phyloP scores from a whole-genome alignment of 768 basidiomycete species.

The Russula griseocarnosa region DNA sequence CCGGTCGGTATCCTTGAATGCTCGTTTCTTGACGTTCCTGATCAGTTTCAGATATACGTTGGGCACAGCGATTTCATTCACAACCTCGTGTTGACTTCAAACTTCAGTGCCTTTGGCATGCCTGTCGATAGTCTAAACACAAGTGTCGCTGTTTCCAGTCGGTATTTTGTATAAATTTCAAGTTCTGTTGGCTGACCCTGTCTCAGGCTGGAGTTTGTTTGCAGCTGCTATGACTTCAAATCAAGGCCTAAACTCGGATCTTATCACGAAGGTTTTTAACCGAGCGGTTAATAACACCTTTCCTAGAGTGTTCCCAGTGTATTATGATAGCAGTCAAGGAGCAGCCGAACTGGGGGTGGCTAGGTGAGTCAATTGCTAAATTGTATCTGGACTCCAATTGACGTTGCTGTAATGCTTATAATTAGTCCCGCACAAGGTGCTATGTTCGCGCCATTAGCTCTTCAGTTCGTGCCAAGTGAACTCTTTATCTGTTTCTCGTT shows the following conservation, averaged over 20 bases:
- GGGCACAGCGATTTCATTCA: slow-evolving; percentile 16
- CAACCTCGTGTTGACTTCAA: neutral
- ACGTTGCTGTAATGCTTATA: neutral
- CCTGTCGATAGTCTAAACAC: slow-evolving; percentile 15
- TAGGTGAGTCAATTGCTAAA: slow-evolving; percentile 12
- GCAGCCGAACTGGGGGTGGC: slow-evolving; percentile 8
- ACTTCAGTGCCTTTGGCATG: slow-evolving; percentile 13
- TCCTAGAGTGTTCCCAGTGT: slow-evolving; percentile 13
- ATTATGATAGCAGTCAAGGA: slow-evolving; percentile 14
- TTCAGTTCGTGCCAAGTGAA: slow-evolving; percentile 22
- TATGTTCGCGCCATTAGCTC: slow-evolving; percentile 30
- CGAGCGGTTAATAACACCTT: slow-evolving; percentile 7
- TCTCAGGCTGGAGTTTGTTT: slow-evolving; percentile 20
- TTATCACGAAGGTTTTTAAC: slow-evolving; percentile 19
- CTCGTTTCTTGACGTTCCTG: neutral
- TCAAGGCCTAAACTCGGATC: neutral
- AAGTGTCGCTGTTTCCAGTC: slow-evolving; percentile 1
- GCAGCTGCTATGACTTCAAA: slow-evolving; percentile 18
- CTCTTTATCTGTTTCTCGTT: neutral
- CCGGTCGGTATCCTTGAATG: slow-evolving; percentile 14
- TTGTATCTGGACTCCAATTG: neutral
- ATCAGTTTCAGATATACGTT: slow-evolving; percentile 17
- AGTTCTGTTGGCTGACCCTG: neutral
- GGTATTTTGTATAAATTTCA: neutral
- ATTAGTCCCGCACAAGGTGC: slow-evolving; percentile 31